Conservation (phyloP, 805 yeast species). For the Yamadazyma sp. region DNA sequence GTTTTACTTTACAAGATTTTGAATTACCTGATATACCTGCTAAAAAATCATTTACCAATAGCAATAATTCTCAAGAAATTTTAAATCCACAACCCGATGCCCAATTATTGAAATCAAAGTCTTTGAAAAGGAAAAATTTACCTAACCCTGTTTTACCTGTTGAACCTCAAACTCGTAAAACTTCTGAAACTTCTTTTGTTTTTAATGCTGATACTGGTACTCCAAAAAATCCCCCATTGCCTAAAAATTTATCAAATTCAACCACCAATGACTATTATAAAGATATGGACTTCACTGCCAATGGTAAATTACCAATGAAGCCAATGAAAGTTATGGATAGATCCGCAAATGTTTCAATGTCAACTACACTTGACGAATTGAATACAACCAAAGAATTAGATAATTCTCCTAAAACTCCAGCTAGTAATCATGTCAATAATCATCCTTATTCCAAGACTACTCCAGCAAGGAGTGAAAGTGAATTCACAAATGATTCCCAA, state of each 20-base stretch:
- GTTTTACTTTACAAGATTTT: slow-evolving; percentile 31
- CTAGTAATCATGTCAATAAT: not conserved
- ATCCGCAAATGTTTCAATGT: slow-evolving; percentile 6
- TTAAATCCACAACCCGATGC: slow-evolving; percentile 22
- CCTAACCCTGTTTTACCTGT: slow-evolving; percentile 20
- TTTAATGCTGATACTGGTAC: not conserved
- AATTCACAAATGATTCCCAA: slow-evolving; percentile 14
- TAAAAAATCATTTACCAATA: slow-evolving; percentile 9
- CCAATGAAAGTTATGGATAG: slow-evolving; percentile 36
- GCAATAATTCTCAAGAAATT: slow-evolving; percentile 11
- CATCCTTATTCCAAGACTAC: slow-evolving; percentile 6
- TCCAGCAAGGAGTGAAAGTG: slow-evolving; percentile 7
- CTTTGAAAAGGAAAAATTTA: slow-evolving; percentile 20
- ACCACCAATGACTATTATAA: slow-evolving; percentile 22
- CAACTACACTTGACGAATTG: slow-evolving; percentile 5
- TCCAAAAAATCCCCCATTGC: not conserved
- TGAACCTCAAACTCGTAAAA: slow-evolving; percentile 12
- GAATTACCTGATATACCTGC: slow-evolving; percentile 27
- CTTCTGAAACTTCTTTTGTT: slow-evolving; percentile 4
- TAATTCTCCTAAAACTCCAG: not conserved
- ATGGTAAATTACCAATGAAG: slow-evolving; percentile 40
- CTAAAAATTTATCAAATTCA: not conserved
- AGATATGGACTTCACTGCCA: slow-evolving; percentile 39
- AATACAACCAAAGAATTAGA: not conserved
- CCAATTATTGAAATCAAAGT: slow-evolving; percentile 18